phyloP scores from a whole-genome alignment of 768 basidiomycete genomes.

The Mycena galericulata region DNA sequence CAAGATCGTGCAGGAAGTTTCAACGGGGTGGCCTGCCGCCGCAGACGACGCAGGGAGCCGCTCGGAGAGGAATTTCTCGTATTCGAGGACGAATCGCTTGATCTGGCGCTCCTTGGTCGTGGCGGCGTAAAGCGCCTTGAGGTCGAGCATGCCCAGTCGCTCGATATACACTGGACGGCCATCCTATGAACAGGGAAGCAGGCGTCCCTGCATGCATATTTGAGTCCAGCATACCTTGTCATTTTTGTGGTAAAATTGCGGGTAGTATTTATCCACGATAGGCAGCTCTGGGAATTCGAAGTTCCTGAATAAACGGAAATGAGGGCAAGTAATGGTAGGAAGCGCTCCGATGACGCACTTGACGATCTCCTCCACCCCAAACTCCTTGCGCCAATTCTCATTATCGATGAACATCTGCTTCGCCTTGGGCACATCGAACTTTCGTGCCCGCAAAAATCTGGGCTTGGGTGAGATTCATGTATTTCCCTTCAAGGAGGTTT shows the following conservation, averaged over 20 bases:
- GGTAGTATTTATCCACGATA: conserved; percentile 92
- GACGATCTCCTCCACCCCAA: conserved; percentile 81
- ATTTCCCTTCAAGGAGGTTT: background rate
- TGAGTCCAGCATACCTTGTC: conserved; percentile 76
- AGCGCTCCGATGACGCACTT: conserved; percentile 55
- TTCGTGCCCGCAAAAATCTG: conserved; percentile 93
- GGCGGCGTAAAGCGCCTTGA: conserved; percentile 81
- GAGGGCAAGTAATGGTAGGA: background rate
- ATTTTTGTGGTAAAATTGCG: conserved; percentile 95
- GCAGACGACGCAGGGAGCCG: conserved; percentile 85
- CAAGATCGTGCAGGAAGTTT: conserved; percentile 98
- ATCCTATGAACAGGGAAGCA: conserved; percentile 57
- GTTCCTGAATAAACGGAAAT: conserved; percentile 58
- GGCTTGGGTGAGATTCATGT: background rate
- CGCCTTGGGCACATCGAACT: conserved; percentile 86
- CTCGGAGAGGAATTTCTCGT: conserved; percentile 87
- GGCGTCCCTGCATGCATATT: background rate
- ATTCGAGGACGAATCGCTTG: conserved; percentile 90
- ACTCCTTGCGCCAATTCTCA: conserved; percentile 93
- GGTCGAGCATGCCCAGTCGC: conserved; percentile 89
- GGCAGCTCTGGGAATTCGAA: conserved; percentile 89
- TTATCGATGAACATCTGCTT: conserved; percentile 86
- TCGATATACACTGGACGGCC: conserved; percentile 97
- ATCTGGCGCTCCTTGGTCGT: conserved; percentile 92
- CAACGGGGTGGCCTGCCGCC: conserved; percentile 86